phyloP scores from a whole-genome alignment of 2,329 filamentous ascomycete genomes.

The Aureobasidium sp. region DNA sequence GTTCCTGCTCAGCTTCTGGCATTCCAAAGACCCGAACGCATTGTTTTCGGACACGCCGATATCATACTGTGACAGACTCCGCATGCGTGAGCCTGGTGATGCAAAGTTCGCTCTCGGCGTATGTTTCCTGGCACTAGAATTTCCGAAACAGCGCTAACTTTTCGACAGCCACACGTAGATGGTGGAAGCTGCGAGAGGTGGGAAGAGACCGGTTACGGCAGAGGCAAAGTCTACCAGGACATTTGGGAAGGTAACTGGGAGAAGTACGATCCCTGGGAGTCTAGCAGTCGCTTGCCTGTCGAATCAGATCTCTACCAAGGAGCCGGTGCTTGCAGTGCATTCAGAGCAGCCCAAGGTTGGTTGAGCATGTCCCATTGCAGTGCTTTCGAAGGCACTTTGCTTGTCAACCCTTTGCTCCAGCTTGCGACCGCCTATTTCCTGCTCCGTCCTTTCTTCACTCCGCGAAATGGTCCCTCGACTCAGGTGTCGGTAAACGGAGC shows the following conservation, averaged over 20 bases:
- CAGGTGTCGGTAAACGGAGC: conserved; percentile 24
- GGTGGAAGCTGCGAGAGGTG: conserved; percentile 44
- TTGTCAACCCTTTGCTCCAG: conserved; percentile 70
- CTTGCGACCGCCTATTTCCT: conserved; percentile 73
- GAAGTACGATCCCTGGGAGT: conserved; percentile 69
- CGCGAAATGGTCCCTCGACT: conserved; percentile 32
- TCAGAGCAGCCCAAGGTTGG: conserved; percentile 89
- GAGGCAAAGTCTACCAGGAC: conserved; percentile 59
- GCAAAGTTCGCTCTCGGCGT: conserved; percentile 42
- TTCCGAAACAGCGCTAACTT: neutral
- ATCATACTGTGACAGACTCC: conserved; percentile 40
- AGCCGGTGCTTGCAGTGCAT: conserved; percentile 72
- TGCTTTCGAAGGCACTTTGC: conserved; percentile 68
- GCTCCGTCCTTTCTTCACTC: conserved; percentile 73
- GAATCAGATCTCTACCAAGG: conserved; percentile 71
- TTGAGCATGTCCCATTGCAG: conserved; percentile 65
- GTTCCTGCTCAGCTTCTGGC: conserved; percentile 43
- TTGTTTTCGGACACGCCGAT: conserved; percentile 40
- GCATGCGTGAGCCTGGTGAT: conserved; percentile 48
- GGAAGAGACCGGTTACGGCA: conserved; percentile 53
- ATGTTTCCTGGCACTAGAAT: neutral
- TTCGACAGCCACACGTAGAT: conserved; percentile 41
- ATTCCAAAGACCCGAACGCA: conserved; percentile 33
- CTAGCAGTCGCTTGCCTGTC: conserved; percentile 57
- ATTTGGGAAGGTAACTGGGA: conserved; percentile 74